Evolutionary conservation across 2,329 filamentous ascomycete genomes (phyloP).

Genomic region (Cordyceps militaris): DNA sequence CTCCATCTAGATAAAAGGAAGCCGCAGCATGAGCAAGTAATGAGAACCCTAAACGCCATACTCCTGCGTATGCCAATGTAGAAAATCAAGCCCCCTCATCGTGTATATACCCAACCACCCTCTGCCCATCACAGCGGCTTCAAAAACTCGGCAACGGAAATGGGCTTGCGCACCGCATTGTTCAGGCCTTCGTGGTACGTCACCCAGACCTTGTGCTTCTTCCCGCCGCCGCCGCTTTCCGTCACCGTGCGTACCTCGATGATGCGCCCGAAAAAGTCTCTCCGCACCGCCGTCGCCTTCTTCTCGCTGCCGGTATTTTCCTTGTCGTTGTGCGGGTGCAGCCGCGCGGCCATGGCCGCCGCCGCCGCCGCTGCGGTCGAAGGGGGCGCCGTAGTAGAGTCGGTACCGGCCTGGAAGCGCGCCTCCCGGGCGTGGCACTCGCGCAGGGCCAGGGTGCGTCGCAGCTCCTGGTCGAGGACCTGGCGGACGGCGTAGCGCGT

Average conservation of each 20-base stretch:
- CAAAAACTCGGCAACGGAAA: conserved; percentile 74
- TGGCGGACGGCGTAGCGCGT: conserved; percentile 90
- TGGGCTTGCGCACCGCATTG: conserved; percentile 84
- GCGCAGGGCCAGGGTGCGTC: conserved; percentile 60
- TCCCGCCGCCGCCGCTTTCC: conserved; percentile 33
- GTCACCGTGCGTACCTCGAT: conserved; percentile 39
- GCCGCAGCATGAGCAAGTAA: neutral
- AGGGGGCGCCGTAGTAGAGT: conserved; percentile 9
- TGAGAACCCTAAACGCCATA: neutral
- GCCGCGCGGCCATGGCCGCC: conserved; percentile 23
- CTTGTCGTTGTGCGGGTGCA: conserved; percentile 25
- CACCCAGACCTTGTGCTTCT: conserved; percentile 67
- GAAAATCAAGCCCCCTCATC: neutral
- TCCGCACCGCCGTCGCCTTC: conserved; percentile 45
- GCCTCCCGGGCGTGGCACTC: conserved; percentile 61
- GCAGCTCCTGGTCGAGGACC: conserved; percentile 85
- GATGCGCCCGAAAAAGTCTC: conserved; percentile 80
- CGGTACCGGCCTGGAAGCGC: conserved; percentile 45
- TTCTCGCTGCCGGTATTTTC: conserved; percentile 27
- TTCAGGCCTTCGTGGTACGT: conserved; percentile 86
- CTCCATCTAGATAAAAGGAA: neutral
- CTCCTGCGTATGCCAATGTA: neutral
- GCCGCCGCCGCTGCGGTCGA: conserved; percentile 4
- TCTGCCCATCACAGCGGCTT: conserved; percentile 45
- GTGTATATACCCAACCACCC: neutral